phyloP scores from a whole-genome alignment of 1,284 basidiomycete genomes.

The Rhodotorula sp. region DNA sequence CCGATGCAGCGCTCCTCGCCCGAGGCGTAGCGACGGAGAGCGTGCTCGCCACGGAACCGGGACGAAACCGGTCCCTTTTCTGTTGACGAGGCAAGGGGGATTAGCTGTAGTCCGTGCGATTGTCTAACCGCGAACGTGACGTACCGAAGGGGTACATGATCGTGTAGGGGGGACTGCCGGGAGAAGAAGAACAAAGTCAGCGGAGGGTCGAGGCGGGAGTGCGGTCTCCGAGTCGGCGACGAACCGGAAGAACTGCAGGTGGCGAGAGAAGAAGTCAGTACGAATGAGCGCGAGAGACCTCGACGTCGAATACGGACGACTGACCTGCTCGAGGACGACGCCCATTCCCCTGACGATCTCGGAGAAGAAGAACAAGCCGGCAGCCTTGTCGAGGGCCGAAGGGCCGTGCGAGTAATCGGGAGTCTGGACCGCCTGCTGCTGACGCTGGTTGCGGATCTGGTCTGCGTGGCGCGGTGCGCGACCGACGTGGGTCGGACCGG shows the following conservation, averaged over 20 bases:
- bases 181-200: background rate
- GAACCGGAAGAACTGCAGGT: slow-evolving; percentile 42
- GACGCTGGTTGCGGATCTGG: slow-evolving; percentile 14
- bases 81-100: slow-evolving; percentile 22
- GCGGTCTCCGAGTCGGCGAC: background rate
- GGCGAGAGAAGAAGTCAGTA: background rate
- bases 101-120: background rate
- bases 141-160: slow-evolving; percentile 85
- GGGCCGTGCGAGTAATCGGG: slow-evolving; percentile 63
- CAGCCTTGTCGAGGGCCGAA: slow-evolving; percentile 85
- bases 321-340: slow-evolving; percentile 96
- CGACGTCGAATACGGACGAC: slow-evolving; percentile 47
- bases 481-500: slow-evolving; percentile 33
- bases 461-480: slow-evolving; percentile 20
- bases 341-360: slow-evolving; percentile 98
- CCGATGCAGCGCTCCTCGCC: slow-evolving; percentile 99
- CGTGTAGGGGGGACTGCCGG: slow-evolving; percentile 76
- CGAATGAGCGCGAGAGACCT: too few relatives aligned
- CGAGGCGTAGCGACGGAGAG: slow-evolving; percentile 93
- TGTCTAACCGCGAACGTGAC: background rate
- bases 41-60: slow-evolving; percentile 98
- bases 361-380: slow-evolving; percentile 96
- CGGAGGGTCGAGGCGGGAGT: background rate
- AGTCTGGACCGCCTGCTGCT: slow-evolving; percentile 31
- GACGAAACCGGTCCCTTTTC: slow-evolving; percentile 98